Conservation (phyloP, 2,329 filamentous ascomycete species). For the Zasmidium angulare region DNA sequence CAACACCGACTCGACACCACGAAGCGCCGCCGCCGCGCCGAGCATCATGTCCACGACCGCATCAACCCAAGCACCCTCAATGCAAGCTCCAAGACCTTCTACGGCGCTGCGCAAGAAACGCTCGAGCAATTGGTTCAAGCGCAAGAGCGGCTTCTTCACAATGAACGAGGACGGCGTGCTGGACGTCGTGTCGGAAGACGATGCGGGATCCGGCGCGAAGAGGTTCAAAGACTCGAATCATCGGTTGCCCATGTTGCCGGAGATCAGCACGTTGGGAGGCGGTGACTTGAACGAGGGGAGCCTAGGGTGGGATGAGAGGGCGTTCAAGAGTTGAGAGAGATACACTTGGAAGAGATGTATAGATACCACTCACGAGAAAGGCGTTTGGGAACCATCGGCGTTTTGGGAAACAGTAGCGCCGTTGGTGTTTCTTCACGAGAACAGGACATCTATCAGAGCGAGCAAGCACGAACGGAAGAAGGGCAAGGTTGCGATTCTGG, state of each 20-base stretch:
- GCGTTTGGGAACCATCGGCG: neutral
- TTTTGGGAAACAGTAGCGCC: too few species aligned
- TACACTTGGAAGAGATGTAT: neutral
- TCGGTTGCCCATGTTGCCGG: slow-evolving; percentile 28
- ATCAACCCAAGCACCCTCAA: slow-evolving; percentile 17
- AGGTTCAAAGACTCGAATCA: slow-evolving; percentile 20
- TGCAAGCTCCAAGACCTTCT: slow-evolving; percentile 9
- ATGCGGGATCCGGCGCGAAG: slow-evolving; percentile 25
- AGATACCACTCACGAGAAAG: neutral
- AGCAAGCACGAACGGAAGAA: too few species aligned
- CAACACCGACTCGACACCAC: slow-evolving; percentile 7
- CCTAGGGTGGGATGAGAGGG: slow-evolving; percentile 33
- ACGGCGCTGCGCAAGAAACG: slow-evolving; percentile 28
- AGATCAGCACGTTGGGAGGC: slow-evolving; percentile 28
- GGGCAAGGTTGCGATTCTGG: too few species aligned
- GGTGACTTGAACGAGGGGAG: slow-evolving; percentile 27
- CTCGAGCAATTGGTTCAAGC: slow-evolving; percentile 37
- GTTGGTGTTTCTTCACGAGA: too few species aligned
- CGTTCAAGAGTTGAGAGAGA: slow-evolving; percentile 25
- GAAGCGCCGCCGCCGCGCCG: slow-evolving; percentile 11
- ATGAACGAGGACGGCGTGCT: slow-evolving; percentile 27
- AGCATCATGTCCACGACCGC: slow-evolving; percentile 23
- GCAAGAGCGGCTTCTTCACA: slow-evolving; percentile 35
- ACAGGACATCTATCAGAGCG: too few species aligned
- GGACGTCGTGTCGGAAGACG: slow-evolving; percentile 28